These are phyloP conservation scores for Pseudocercospora fijiensis DNA, from an alignment of 2,329 filamentous ascomycete species.

Conservation along the genomic window DNA sequence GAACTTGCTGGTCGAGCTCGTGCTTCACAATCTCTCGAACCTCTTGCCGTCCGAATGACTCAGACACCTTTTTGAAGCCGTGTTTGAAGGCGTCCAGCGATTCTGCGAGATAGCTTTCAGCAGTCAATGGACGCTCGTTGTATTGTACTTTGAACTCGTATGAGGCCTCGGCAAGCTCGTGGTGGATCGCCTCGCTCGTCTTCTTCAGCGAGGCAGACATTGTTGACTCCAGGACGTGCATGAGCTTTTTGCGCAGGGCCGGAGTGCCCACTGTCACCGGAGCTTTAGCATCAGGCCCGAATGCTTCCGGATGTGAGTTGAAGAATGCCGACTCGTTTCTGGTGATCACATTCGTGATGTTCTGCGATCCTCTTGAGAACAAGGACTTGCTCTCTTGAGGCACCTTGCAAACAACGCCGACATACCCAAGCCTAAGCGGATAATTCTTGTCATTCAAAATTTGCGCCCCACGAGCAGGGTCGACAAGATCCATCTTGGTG, in stretches of 20 bases:
- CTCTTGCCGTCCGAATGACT: slow-evolving; percentile 83
- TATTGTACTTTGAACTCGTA: slow-evolving; percentile 99
- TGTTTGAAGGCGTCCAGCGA: slow-evolving; percentile 96
- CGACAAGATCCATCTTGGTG: slow-evolving; percentile 98
- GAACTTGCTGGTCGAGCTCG: slow-evolving; percentile 89
- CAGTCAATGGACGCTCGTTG: slow-evolving; percentile 90
- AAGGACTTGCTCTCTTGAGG: slow-evolving; percentile 65
- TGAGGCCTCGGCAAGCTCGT: slow-evolving; percentile 92
- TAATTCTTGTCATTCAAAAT: slow-evolving; percentile 90
- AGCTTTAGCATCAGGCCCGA: slow-evolving; percentile 65
- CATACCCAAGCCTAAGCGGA: slow-evolving; percentile 89
- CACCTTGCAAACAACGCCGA: slow-evolving; percentile 86
- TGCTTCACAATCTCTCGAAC: slow-evolving; percentile 87
- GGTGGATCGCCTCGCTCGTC: slow-evolving; percentile 87
- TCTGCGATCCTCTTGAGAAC: slow-evolving; percentile 79
- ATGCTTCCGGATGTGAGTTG: slow-evolving; percentile 75
- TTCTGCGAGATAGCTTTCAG: slow-evolving; percentile 94
- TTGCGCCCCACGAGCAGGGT: slow-evolving; percentile 71
- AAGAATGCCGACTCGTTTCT: slow-evolving; percentile 90
- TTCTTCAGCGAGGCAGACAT: slow-evolving; percentile 91
- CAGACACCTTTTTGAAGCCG: slow-evolving; percentile 90
- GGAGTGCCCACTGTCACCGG: slow-evolving; percentile 73
- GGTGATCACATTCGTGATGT: slow-evolving; percentile 75
- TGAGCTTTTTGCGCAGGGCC: slow-evolving; percentile 88
- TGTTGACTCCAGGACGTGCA: slow-evolving; percentile 93